Base-by-base conservation (phyloP, 2,329 filamentous ascomycete genomes). In the Ceratocystis albifundus region DNA sequence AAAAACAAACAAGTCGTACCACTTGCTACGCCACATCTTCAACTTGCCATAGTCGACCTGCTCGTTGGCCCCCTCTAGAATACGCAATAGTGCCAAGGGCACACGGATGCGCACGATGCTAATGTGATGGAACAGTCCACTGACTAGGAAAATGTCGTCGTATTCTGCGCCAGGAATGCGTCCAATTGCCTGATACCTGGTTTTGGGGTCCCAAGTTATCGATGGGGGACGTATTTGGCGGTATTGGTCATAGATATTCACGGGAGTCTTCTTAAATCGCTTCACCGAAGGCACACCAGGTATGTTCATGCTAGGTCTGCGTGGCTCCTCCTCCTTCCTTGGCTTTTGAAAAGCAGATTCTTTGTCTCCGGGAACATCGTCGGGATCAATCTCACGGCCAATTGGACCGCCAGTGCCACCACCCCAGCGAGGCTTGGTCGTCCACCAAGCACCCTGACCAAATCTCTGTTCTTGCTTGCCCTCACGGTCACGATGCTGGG, bases 61-160 rank as follows among this genome's bases (percentile, higher is more conserved):
- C 44, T 76, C 74, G 2, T 70, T 71, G 3, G 74, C 74, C 0
- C 84, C 84, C 6, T 79, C 80, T 1, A 87, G 69, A 6, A 82
- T 80, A 17, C 77, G 76, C 36, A 87, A 74, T 61, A 86, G 72
- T 28, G 76, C 74, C 32, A 75, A 74, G 1, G 84, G 83, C 20
- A 87, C 82, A n/a, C 83, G 78, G 30, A 85, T 79, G 28, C 84
- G 75, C 67, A 87, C 71, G 61, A 87, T 73, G 30, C 78, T 81
- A 12, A 87, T 69, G 70, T 87, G 84, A 70, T 87, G 84, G 72
- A 85, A 85, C 36, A 87, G 72, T 3, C 78, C 79, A 73, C 82
- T 85, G 50, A 87, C 72, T 50, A 87, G 76, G 69, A 85, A 87
- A 1, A 87, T 75, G 70, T 87, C 84, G 69, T 87, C 84, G 70